Evolutionary conservation across 2,329 filamentous ascomycete species (phyloP), one percentile per base, ranked within the genome.

Genomic region (Lachnellula willkommii): DNA sequence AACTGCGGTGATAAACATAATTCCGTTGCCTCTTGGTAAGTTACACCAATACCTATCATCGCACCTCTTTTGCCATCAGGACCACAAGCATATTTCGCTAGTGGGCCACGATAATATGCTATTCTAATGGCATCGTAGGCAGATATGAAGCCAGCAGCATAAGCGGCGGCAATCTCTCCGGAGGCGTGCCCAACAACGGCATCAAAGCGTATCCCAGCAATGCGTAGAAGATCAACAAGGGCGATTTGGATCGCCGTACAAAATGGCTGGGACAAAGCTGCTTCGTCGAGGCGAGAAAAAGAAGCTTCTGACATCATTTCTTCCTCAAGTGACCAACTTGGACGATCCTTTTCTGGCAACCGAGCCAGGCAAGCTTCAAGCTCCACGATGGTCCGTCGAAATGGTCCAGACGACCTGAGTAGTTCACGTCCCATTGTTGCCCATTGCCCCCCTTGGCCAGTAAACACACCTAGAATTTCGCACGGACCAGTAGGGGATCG

Each of bases 141-240:
- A 15, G 63, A 63, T 1, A 76, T 47, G 1, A 65, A 60, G 1
- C 70, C 70, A 1, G 71, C 63, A 0, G 74, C 69, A 54, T 74
- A 78, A 0, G 75, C 75, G 1, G 77, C 76, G 1, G 65, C 76
- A 40, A 79, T 77, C 54, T 79, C 77, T 5, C 77, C 77, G 32
- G 68, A 71, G 0, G 75, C 77, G 60, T 79, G 77, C 1, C 77
- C 75, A 3, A 72, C 66, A 0, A 76, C 74, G 2, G 66, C 69
- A 0, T 55, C 42, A 0, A 75, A 72, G 2, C 52, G 60, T 17
- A 79, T 64, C 1, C 70, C 70, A 68, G 71, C 76, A 2, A 71
- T 70, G 17, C 70, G 28, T 0, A 80, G 67, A 2, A 80, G 66
- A 12, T 74, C 67, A 0, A 75, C 71, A 1, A 80, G 61, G 0